Conservation (phyloP, 805 yeast genomes). For the Candida awuae region DNA sequence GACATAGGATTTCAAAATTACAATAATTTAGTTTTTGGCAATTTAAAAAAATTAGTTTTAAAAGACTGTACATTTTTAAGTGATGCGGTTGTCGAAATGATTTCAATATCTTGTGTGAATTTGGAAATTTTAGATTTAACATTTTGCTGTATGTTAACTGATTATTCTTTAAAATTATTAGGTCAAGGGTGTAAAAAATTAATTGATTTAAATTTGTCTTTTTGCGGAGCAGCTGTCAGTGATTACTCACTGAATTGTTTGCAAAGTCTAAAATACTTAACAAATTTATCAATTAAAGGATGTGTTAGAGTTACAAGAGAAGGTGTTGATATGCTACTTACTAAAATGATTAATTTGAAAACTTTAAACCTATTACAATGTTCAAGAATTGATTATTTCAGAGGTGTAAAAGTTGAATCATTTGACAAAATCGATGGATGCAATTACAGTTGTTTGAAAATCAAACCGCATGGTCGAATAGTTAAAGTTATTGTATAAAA, state of each 20-base stretch:
- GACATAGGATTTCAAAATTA: slow-evolving; percentile 66
- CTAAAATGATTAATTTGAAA: slow-evolving; percentile 45
- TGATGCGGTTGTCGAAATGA: slow-evolving; percentile 52
- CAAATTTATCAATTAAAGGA: slow-evolving; percentile 49
- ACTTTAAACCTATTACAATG: slow-evolving; percentile 63
- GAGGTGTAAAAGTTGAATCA: slow-evolving; percentile 51
- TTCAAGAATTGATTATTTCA: slow-evolving; percentile 56
- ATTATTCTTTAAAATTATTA: slow-evolving; percentile 57
- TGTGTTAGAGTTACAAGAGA: slow-evolving; percentile 72
- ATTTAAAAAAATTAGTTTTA: slow-evolving; percentile 43
- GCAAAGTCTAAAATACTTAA: slow-evolving; percentile 45
- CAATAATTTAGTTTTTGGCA: slow-evolving; percentile 49
- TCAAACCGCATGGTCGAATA: slow-evolving; percentile 40
- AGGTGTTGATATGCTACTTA: slow-evolving; percentile 60
- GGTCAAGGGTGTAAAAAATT: slow-evolving; percentile 58
- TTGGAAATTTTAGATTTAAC: slow-evolving; percentile 53
- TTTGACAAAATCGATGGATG: slow-evolving; percentile 40
- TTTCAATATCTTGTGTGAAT: slow-evolving; percentile 54
- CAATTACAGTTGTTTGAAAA: slow-evolving; percentile 49
- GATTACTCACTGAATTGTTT: slow-evolving; percentile 59
- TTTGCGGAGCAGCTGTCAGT: slow-evolving; percentile 75
- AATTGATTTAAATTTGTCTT: slow-evolving; percentile 48
- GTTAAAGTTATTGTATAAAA: slow-evolving; percentile 47
- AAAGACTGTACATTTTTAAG: slow-evolving; percentile 70
- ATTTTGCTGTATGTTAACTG: slow-evolving; percentile 70